Evolutionary conservation across 2,329 filamentous ascomycete species (phyloP).

Genomic region (Ceratocystis cubensis): DNA sequence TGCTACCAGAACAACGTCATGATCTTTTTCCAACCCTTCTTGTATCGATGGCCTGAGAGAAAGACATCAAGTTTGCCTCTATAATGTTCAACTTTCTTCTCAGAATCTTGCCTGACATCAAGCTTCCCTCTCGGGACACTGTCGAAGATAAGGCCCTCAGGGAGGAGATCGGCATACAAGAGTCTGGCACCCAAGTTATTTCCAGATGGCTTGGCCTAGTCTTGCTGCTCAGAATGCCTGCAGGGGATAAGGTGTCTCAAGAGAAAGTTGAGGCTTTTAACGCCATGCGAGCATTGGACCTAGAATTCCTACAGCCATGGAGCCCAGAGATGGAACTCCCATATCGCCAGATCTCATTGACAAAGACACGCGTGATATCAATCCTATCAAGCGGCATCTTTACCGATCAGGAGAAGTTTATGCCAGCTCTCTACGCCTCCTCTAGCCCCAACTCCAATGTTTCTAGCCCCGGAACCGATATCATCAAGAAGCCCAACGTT

Average conservation of each 20-base stretch:
- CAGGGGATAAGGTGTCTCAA: neutral
- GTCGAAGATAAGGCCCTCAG: conserved; percentile 63
- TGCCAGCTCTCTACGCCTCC: conserved; percentile 72
- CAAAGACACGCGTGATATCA: conserved; percentile 29
- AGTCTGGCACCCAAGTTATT: conserved; percentile 59
- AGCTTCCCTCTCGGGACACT: conserved; percentile 62
- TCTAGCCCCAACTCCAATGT: conserved; percentile 72
- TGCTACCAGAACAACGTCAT: conserved; percentile 48
- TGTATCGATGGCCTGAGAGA: conserved; percentile 49
- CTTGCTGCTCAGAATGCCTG: conserved; percentile 43
- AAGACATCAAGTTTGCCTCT: conserved; percentile 31
- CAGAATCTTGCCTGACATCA: conserved; percentile 57
- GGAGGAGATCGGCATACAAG: conserved; percentile 50
- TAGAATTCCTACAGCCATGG: conserved; percentile 54
- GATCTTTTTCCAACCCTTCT: conserved; percentile 60
- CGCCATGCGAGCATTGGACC: conserved; percentile 47
- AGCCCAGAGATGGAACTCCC: conserved; percentile 31
- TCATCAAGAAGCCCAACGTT: conserved; percentile 66
- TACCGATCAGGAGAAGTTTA: conserved; percentile 65
- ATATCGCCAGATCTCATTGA: conserved; percentile 28
- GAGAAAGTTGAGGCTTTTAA: conserved; percentile 14
- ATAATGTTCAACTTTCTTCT: conserved; percentile 72
- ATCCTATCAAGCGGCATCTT: conserved; percentile 81
- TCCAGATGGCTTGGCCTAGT: conserved; percentile 66
- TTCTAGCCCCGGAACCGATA: conserved; percentile 73